Evolutionary conservation across 2,329 filamentous ascomycete genomes (phyloP).

Genomic region (Cercospora citrullina): DNA sequence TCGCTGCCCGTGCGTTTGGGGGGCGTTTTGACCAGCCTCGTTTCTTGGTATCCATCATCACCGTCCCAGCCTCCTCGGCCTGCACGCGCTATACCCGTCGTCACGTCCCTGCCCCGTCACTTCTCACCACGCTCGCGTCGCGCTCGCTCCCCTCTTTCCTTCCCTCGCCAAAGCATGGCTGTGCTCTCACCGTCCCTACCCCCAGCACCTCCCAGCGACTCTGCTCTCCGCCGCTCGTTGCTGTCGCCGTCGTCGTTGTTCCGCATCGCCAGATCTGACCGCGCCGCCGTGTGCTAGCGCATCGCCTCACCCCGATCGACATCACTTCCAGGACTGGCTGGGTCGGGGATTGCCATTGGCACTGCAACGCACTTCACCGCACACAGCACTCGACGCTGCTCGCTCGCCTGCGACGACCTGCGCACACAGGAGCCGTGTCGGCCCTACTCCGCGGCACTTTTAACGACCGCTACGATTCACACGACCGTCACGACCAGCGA

Average conservation of each 20-base stretch:
- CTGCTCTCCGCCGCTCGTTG: background rate
- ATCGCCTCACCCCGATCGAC: constrained; percentile 9
- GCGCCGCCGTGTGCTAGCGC: constrained; percentile 3
- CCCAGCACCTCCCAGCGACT: background rate
- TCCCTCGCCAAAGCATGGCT: constrained; percentile 1
- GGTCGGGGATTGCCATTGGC: constrained; percentile 15
- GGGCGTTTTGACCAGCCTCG: constrained; percentile 10
- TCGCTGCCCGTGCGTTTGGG: constrained; percentile 9
- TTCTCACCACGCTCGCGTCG: constrained; percentile 5
- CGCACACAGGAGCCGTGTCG: constrained; percentile 44
- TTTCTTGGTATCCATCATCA: constrained; percentile 3
- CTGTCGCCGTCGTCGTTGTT: background rate
- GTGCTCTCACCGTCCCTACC: constrained; percentile 16
- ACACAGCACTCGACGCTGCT: background rate
- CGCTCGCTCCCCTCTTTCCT: background rate
- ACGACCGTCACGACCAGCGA: constrained; percentile 44
- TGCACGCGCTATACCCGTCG: constrained; percentile 5
- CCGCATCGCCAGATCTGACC: constrained; percentile 12
- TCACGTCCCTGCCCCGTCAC: constrained; percentile 3
- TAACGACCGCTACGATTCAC: constrained; percentile 56
- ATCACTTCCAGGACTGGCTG: background rate
- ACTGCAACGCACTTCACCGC: background rate
- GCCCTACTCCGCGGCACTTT: constrained; percentile 41
- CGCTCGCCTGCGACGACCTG: constrained; percentile 11
- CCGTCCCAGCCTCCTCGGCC: background rate